Evolutionary conservation across 2,329 filamentous ascomycete species (phyloP), one percentile per base, ranked within the genome.

Genomic region (Talaromyces sp.): DNA sequence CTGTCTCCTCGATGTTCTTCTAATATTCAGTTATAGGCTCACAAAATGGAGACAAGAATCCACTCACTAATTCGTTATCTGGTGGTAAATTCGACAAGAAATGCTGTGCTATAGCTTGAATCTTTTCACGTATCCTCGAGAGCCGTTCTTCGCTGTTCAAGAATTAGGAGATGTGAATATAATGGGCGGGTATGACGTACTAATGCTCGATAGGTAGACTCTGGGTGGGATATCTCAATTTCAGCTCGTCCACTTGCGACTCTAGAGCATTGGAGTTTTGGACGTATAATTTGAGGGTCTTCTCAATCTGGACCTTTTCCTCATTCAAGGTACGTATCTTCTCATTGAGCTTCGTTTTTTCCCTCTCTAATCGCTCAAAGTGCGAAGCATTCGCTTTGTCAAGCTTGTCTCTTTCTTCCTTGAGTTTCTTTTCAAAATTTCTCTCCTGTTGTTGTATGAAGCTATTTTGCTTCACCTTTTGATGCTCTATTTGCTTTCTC

Each of bases 21-120:
- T 10, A 45, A 17, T n/a, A 60, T 60, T 60, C 19, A 60, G 34
- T 29, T 11, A 60, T 60, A 60, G 25, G 25, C 5, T 47, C 13
- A 43, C 34, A 60, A 60, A 45, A 43, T 43, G 51, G 51, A 34
- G 29, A 47, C 25, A 47, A 60, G 22, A 27, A 5, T 45, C 1
- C 25, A 43, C 58, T 60, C 25, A 60, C 36, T 11, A 60, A 60
- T 60, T 60, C 36, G 25, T 47, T 45, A 60, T 43, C 58, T 43
- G 45, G 60, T 36, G 45, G 60, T 29, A 63, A 63, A 54, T 63
- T 43, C 7, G 22, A 63, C 45, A 63, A 40, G 19, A 53, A 54
- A 63, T 40, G n/a, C 19, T 63, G 27, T 53, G 45, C 34, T 22
- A 63, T 54, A 6, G 45, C 60, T 43, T 43, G 47, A 25, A 63